phyloP scores from a whole-genome alignment of 1,284 basidiomycete genomes.

The Kwoniella shivajii region DNA sequence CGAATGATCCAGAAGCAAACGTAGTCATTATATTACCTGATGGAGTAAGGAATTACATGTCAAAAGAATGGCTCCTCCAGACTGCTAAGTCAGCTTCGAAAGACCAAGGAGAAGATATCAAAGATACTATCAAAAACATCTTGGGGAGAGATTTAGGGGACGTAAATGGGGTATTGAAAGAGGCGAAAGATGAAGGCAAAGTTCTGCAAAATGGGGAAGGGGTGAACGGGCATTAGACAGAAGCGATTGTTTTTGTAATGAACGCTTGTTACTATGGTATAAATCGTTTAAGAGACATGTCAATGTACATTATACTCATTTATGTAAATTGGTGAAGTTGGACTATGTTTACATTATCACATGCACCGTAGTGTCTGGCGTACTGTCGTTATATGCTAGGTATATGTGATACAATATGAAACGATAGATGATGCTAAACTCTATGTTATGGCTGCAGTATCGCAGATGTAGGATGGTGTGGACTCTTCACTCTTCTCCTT shows the following conservation, averaged over 20 bases:
- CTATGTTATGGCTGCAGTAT: too few relatives aligned
- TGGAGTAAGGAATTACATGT: constrained; percentile 94
- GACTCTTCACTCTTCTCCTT: neutral
- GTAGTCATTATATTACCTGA: constrained; percentile 89
- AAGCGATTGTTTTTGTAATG: too few relatives aligned
- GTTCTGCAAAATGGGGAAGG: constrained; percentile 23
- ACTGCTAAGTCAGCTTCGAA: constrained; percentile 14
- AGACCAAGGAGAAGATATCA: constrained; percentile 13
- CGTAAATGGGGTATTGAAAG: constrained; percentile 11
- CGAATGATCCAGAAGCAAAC: constrained; percentile 72
- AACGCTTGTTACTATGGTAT: neutral
- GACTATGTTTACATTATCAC: too few relatives aligned
- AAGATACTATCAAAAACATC: constrained; percentile 24
- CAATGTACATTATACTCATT: too few relatives aligned
- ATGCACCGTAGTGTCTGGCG: too few relatives aligned
- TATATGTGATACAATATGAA: neutral
- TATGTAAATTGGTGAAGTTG: too few relatives aligned
- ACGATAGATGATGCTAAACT: neutral
- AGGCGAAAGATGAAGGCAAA: constrained; percentile 12
- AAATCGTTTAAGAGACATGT: too few relatives aligned
- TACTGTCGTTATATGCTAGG: too few relatives aligned
- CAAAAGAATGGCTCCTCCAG: constrained; percentile 62
- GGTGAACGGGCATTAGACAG: constrained; percentile 6
- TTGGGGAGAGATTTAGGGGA: constrained; percentile 37
- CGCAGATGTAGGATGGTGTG: too few relatives aligned